Conservation (phyloP, 2,329 filamentous ascomycete species). For the Torrubiellomyces zombiae region DNA sequence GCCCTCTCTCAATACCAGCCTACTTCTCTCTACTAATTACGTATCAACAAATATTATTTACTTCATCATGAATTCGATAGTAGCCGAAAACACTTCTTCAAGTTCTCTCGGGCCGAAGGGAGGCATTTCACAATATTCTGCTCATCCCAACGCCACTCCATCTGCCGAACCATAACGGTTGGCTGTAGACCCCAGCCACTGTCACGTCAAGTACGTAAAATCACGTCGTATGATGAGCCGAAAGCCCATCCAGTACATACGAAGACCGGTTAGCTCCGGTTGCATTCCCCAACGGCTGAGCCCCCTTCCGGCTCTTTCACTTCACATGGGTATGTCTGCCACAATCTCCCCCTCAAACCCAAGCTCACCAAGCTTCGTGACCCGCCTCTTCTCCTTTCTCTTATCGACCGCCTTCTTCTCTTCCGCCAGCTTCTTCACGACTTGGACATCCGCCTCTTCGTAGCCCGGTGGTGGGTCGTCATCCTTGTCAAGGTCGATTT, state of each 20-base stretch:
- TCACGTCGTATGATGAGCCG: no score
- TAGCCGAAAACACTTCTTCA: no score
- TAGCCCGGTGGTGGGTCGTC: conserved; percentile 70
- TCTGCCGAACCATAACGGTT: conserved; percentile 9
- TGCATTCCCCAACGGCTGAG: no score
- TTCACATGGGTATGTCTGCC: conserved; percentile 52
- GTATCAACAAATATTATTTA: no score
- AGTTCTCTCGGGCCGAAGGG: no score
- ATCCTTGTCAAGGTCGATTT: conserved; percentile 93
- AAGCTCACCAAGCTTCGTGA: conserved; percentile 55
- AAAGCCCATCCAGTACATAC: no score
- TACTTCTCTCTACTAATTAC: no score
- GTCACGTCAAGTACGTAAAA: no score
- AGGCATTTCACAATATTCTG: conserved; percentile 52
- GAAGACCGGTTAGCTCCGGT: no score
- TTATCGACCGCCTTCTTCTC: conserved; percentile 54
- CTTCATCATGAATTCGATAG: no score
- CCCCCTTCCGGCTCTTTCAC: no score
- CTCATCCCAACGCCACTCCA: conserved; percentile 16
- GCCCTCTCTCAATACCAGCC: no score
- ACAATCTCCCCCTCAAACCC: conserved; percentile 81
- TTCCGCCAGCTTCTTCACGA: conserved; percentile 58
- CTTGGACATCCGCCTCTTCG: conserved; percentile 44
- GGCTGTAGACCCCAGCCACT: conserved; percentile 3
- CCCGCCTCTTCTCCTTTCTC: conserved; percentile 52